Base-by-base conservation (phyloP, 2,329 filamentous ascomycete genomes). In the Trichoderma guizhouense region DNA sequence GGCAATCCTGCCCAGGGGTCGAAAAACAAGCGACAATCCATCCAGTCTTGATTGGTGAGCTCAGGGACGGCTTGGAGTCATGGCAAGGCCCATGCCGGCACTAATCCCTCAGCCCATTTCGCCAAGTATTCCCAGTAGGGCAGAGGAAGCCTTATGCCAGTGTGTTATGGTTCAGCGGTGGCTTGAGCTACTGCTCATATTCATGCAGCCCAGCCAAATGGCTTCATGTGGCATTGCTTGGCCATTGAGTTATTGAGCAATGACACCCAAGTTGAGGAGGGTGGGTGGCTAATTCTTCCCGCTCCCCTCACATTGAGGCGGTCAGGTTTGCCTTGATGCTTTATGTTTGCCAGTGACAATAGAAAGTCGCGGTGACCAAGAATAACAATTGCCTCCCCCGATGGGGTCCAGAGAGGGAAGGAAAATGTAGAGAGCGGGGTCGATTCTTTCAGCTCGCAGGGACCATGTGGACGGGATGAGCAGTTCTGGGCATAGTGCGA, bases 61-160 rank as follows among this genome's bases (percentile, higher is more conserved):
- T 14, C 28, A 21, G 51, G 28, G 26, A 47, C 26, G 36, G 15
- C n/a, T 30, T 43, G 43, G 70, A 66, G 64, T 69, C 57, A 67
- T 61, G 47, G 24, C 64, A 53, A 63, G 43, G 34, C 55, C 64
- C 47, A 26, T 60, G 26, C 57, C 32, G 70, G 39, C 64, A 72
- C 70, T 68, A 68, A 36, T 58, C 30, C 30, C 65, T 63, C 70
- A 72, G 70, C 70, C 63, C 64, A 63, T 69, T 53, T 63, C 58
- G 64, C 58, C 63, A 57, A 63, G 58, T 24, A 63, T 32, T n/a
- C 28, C 53, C 55, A 51, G 58, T 26, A 55, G 15, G 64, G 28
- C 21, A 58, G 58, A 43, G 21, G 51, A 30, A 47, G 32, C 43
- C 67, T 55, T 43, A 32, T 24, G 21, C 58, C 57, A 26, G 14